A percentile compares a stretch with the other conserved stretches of the same genome.
Conservation (phyloP, 495 filamentous ascomycete species). For the Evansstolkia leycettana region DNA sequence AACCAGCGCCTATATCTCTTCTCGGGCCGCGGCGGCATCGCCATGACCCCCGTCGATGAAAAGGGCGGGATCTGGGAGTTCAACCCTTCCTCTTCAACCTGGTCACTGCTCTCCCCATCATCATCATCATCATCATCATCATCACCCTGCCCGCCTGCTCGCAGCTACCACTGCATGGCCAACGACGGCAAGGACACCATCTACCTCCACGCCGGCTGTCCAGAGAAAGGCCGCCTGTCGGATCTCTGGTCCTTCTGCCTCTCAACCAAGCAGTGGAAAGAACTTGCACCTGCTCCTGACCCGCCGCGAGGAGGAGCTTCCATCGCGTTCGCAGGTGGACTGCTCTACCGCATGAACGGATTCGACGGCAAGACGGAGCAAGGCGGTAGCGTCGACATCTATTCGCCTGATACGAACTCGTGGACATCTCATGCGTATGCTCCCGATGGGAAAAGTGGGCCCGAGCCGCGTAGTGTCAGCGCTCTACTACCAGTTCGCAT, state of each 20-base stretch:
- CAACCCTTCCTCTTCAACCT: slow-evolving; percentile 15
- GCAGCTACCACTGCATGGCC: slow-evolving; percentile 35
- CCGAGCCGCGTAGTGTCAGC: slow-evolving; percentile 32
- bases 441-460: slow-evolving; percentile 29
- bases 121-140: slow-evolving; percentile 3
- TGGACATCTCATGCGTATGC: slow-evolving; percentile 34
- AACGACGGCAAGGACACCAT: slow-evolving; percentile 41
- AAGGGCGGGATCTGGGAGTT: slow-evolving; percentile 37
- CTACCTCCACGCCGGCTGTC: slow-evolving; percentile 62
- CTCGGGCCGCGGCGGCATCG: slow-evolving; percentile 41
- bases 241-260: slow-evolving; percentile 69
- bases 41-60: slow-evolving; percentile 42
- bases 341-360: slow-evolving; percentile 62
- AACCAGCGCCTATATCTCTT: slow-evolving; percentile 40
- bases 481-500: slow-evolving; percentile 33
- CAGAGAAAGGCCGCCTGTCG: slow-evolving; percentile 38
- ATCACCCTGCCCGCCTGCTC: slow-evolving; percentile 20
- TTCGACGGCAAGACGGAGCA: slow-evolving; percentile 54
- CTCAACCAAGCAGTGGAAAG: slow-evolving; percentile 43
- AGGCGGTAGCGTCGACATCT: slow-evolving; percentile 53
- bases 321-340: slow-evolving; percentile 41
- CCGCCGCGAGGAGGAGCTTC: slow-evolving; percentile 49
- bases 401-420: slow-evolving; percentile 15
- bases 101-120: slow-evolving; percentile 11
- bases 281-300: slow-evolving; percentile 47